A percentile compares a stretch with the other conserved stretches of the same genome.
These are phyloP conservation scores for Fusarium papillatum DNA, from an alignment of 2,329 filamentous ascomycete genomes.

Conservation along the genomic window DNA sequence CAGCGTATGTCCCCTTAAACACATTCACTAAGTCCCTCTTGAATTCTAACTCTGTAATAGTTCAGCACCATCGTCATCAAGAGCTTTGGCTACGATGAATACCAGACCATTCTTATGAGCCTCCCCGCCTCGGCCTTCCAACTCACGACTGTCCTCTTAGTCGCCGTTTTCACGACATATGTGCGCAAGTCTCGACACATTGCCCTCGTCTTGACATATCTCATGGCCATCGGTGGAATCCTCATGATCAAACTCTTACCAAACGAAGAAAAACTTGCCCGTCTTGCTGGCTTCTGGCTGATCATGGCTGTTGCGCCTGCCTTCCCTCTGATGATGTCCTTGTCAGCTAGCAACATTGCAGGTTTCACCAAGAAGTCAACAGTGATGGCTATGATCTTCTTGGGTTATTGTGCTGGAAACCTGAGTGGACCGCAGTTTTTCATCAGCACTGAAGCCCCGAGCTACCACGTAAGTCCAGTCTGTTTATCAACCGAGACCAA, in stretches of 20 bases:
- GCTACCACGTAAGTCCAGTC: conserved; percentile 10
- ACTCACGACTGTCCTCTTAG: conserved; percentile 31
- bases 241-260: conserved; percentile 35
- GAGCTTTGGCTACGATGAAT: conserved; percentile 34
- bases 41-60: conserved; percentile 4
- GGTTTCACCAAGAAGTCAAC: conserved; percentile 74
- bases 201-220: conserved; percentile 15
- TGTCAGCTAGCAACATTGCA: conserved; percentile 69
- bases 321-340: conserved; percentile 61
- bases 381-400: conserved; percentile 68
- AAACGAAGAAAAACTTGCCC: conserved; percentile 25
- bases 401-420: conserved; percentile 71
- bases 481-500: no score
- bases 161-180: conserved; percentile 21
- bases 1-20: conserved; percentile 6
- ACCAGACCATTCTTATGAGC: conserved; percentile 30
- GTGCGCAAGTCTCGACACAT: conserved; percentile 29
- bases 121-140: conserved; percentile 26
- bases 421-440: conserved; percentile 65
- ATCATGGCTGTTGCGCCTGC: conserved; percentile 64
- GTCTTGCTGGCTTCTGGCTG: conserved; percentile 53
- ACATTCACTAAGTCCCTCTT: neutral
- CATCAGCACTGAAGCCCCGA: conserved; percentile 15
- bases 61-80: conserved; percentile 40
- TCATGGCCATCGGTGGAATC: conserved; percentile 31